Evolutionary conservation across 176 grass and related monocot species (phyloP).

Genomic region (Coix lacrymajobi): DNA sequence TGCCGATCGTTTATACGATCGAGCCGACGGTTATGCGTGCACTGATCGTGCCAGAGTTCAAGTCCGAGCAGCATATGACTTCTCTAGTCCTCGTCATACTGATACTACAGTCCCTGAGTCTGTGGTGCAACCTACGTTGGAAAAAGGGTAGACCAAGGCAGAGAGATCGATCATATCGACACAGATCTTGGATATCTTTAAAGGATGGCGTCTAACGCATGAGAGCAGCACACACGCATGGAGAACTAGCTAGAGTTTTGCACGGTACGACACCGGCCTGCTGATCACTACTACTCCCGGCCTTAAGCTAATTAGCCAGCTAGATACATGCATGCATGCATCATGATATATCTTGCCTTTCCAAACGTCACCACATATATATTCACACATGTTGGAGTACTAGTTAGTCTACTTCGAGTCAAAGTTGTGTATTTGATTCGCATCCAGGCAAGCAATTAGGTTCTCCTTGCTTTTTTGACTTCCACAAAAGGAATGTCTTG

Average conservation of each 20-base stretch:
- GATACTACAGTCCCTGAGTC: not conserved
- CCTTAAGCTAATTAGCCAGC: not conserved
- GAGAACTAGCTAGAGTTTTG: slow-evolving; percentile 33
- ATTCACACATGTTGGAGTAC: not conserved
- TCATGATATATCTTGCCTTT: not conserved
- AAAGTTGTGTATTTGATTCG: not conserved
- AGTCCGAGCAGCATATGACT: not conserved
- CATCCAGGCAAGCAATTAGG: not conserved
- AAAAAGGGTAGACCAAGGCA: not conserved
- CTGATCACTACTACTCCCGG: not conserved
- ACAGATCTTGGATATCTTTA: not conserved
- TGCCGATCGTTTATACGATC: not conserved
- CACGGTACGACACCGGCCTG: not conserved
- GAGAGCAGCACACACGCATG: slow-evolving; percentile 17
- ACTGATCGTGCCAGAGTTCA: not conserved
- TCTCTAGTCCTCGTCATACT: not conserved
- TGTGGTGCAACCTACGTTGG: not conserved
- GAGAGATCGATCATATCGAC: not conserved
- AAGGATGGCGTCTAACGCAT: not conserved
- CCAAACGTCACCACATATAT: not conserved
- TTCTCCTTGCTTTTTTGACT: not conserved
- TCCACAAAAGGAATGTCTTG: not conserved
- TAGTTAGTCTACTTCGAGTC: slow-evolving; percentile 9
- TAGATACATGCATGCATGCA: not conserved
- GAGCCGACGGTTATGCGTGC: not conserved